Percentiles rank a stretch among this genome's conserved stretches.
phyloP scores from a whole-genome alignment of 805 yeast genomes.

The Lipomyces japonicus region DNA sequence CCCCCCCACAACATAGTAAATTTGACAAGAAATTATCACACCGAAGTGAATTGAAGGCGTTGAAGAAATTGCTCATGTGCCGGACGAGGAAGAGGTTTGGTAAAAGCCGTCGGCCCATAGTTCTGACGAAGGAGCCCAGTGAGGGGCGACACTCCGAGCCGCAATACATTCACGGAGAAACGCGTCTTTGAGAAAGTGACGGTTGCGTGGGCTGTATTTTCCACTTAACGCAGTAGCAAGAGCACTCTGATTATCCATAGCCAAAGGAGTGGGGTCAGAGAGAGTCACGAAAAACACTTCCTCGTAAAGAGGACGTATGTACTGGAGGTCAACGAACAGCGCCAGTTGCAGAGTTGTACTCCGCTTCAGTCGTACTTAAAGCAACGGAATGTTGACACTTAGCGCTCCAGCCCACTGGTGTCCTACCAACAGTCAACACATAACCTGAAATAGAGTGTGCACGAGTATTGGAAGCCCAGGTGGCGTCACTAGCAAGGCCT shows the following conservation, averaged over 20 bases:
- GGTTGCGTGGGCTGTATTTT: background rate
- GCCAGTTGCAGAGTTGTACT: background rate
- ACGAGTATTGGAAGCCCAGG: background rate
- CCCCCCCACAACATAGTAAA: background rate
- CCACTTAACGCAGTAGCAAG: background rate
- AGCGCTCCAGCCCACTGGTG: background rate
- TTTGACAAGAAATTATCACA: background rate
- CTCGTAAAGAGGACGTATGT: background rate
- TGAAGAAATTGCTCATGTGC: background rate
- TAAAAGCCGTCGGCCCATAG: background rate
- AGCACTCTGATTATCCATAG: background rate
- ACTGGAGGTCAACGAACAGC: background rate
- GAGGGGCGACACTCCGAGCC: background rate
- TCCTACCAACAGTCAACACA: background rate
- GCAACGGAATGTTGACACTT: background rate
- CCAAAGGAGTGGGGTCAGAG: background rate
- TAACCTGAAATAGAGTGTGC: background rate
- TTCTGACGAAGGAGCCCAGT: background rate
- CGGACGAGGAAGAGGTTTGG: background rate
- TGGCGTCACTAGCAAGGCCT: background rate
- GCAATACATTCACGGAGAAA: background rate
- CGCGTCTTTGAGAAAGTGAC: background rate
- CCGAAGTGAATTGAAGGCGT: background rate
- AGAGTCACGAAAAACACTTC: background rate
- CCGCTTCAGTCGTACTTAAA: background rate